These are phyloP conservation scores for Escovopsis sp. DNA, from an alignment of 2,329 filamentous ascomycete species.

Conservation along the genomic window DNA sequence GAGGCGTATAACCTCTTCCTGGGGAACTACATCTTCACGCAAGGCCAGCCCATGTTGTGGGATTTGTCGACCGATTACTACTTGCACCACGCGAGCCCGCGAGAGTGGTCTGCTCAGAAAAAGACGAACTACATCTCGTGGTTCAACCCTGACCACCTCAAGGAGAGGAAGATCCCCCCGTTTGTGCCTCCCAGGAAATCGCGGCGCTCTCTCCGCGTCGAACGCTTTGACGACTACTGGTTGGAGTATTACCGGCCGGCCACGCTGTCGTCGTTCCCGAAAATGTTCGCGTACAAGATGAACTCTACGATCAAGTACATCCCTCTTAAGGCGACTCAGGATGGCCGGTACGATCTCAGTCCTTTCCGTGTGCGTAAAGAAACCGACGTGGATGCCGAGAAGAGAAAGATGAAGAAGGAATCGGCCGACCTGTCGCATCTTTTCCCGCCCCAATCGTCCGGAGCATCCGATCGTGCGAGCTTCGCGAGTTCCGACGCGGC, in stretches of 20 bases:
- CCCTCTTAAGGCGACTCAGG: slow-evolving; percentile 55
- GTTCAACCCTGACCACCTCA: slow-evolving; percentile 64
- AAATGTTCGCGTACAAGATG: slow-evolving; percentile 86
- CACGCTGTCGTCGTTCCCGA: slow-evolving; percentile 75
- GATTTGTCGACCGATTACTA: slow-evolving; percentile 92
- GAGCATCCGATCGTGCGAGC: slow-evolving; percentile 25
- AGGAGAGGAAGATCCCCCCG: slow-evolving; percentile 42
- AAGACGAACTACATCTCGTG: slow-evolving; percentile 71
- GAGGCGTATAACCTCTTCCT: slow-evolving; percentile 97
- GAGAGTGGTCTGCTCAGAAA: slow-evolving; percentile 49
- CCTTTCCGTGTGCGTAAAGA: slow-evolving; percentile 71
- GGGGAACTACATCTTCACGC: slow-evolving; percentile 81
- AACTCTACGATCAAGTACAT: slow-evolving; percentile 79
- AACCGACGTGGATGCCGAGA: slow-evolving; percentile 43
- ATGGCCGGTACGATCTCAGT: slow-evolving; percentile 68
- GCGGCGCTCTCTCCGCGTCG: slow-evolving; percentile 28
- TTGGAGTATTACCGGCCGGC: slow-evolving; percentile 88
- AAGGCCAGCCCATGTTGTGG: slow-evolving; percentile 92
- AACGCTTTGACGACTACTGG: slow-evolving; percentile 87
- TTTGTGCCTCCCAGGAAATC: slow-evolving; percentile 23
- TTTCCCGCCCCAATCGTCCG: slow-evolving; percentile 8
- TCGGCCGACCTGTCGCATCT: slow-evolving; percentile 32
- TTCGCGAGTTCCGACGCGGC: slow-evolving; percentile 25
- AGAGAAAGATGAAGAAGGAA: slow-evolving; percentile 49
- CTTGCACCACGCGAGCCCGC: slow-evolving; percentile 77